Evolutionary conservation across 169 alveolate species (phyloP).

Genomic region (Eimeria acervulina): DNA sequence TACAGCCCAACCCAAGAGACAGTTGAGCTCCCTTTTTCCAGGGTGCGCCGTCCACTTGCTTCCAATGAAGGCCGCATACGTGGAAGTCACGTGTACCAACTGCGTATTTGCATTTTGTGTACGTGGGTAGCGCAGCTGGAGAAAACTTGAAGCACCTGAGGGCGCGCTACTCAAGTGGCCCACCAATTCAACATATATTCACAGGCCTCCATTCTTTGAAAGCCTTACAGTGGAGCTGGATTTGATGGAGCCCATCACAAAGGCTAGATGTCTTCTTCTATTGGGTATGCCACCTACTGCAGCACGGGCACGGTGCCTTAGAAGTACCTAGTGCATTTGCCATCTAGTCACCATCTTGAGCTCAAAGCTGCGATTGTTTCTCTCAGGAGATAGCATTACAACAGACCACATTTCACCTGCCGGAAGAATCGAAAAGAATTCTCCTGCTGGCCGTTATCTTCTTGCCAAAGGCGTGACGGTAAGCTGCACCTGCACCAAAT

Average conservation of each 20-base stretch:
- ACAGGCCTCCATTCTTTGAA: slow-evolving; percentile 87
- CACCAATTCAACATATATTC: slow-evolving; percentile 96
- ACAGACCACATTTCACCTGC: slow-evolving; percentile 99
- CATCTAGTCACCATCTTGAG: neutral
- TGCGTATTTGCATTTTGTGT: neutral
- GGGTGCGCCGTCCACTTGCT: neutral
- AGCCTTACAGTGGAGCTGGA: slow-evolving; percentile 82
- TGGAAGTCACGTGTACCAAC: neutral
- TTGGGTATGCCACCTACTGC: slow-evolving; percentile 72
- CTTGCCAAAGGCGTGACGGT: slow-evolving; percentile 91
- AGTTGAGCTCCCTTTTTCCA: neutral
- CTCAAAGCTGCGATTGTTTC: neutral
- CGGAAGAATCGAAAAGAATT: slow-evolving; percentile 96
- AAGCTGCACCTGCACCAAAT: slow-evolving; percentile 2
- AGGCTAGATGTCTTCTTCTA: slow-evolving; percentile 87
- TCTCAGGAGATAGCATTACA: slow-evolving; percentile 97
- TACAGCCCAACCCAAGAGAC: neutral
- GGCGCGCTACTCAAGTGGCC: slow-evolving; percentile 96
- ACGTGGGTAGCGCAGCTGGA: slow-evolving; percentile 90
- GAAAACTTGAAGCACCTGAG: slow-evolving; percentile 92
- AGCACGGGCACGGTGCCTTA: neutral
- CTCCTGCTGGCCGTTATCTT: slow-evolving; percentile 96
- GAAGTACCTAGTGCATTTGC: neutral
- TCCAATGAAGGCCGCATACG: neutral
- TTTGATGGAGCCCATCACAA: slow-evolving; percentile 51